Evolutionary conservation across 148 eudicot species (phyloP).

Genomic region (Chenopodium berlandieri): DNA sequence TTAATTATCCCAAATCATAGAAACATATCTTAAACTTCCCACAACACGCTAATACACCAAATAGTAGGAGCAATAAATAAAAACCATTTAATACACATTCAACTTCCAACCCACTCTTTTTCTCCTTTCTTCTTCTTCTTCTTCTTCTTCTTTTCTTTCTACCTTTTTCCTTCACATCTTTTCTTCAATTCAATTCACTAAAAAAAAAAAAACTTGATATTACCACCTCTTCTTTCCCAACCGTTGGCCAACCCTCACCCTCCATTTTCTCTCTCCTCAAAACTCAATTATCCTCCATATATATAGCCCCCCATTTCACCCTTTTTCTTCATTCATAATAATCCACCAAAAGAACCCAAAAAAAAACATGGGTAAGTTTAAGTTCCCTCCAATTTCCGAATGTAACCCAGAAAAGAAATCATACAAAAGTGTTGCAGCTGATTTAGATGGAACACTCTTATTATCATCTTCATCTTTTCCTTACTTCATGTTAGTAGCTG

Average conservation of each 20-base stretch:
- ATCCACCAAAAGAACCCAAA: too few relatives aligned
- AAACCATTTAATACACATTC: conserved; percentile 20
- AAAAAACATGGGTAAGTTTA: conserved; percentile 28
- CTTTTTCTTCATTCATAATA: too few relatives aligned
- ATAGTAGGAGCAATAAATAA: conserved; percentile 2
- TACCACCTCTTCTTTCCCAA: conserved; percentile 4
- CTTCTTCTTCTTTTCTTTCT: not conserved
- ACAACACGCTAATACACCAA: conserved; percentile 5
- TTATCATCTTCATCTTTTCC: conserved; percentile 71
- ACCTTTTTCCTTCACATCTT: not conserved
- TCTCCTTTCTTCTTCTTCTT: not conserved
- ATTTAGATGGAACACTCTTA: conserved; percentile 90
- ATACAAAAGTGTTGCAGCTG: conserved; percentile 76
- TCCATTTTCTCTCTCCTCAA: not conserved
- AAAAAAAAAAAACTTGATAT: not conserved
- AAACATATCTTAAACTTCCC: not conserved
- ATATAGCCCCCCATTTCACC: conserved; percentile 5
- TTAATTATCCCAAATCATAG: not conserved
- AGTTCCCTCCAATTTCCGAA: conserved; percentile 51
- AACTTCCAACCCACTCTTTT: conserved; percentile 29
- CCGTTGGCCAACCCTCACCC: conserved; percentile 40
- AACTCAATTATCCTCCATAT: conserved; percentile 24
- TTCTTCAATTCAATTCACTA: not conserved
- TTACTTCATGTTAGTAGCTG: conserved; percentile 84
- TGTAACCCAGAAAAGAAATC: conserved; percentile 40